Conservation (phyloP, 257 asterid genomes). For the Capsicum pubescens region DNA sequence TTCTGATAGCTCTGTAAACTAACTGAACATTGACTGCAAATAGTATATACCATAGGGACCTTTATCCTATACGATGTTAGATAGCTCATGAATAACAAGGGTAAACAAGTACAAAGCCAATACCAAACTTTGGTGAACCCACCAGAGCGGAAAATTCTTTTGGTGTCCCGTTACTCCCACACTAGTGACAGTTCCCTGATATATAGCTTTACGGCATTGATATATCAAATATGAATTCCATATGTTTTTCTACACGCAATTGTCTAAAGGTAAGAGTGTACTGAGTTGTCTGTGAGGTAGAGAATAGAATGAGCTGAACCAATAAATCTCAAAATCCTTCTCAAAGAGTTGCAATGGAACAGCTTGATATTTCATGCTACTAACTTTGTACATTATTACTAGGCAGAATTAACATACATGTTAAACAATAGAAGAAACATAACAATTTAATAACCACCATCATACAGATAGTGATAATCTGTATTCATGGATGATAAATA, state of each 20-base stretch:
- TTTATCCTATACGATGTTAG: not conserved
- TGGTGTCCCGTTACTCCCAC: not conserved
- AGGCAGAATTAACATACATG: not conserved
- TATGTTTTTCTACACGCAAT: not conserved
- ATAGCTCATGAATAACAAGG: not conserved
- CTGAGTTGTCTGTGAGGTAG: not conserved
- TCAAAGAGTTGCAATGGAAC: slow-evolving; percentile 6
- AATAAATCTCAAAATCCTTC: not conserved
- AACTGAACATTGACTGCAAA: not conserved
- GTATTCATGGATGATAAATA: slow-evolving; percentile 19
- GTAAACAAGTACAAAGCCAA: not conserved
- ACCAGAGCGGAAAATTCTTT: not conserved
- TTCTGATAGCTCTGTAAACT: not conserved
- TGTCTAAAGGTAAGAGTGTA: not conserved
- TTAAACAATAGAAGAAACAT: not conserved
- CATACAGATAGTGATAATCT: not conserved
- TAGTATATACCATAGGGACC: not conserved
- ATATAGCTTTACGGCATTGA: not conserved
- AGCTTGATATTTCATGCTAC: slow-evolving; percentile 5
- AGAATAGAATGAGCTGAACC: slow-evolving; percentile 21
- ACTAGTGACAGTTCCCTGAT: not conserved
- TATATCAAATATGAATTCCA: not conserved
- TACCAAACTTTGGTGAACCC: not conserved
- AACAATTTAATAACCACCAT: not conserved
- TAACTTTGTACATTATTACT: not conserved